phyloP scores from a whole-genome alignment of 148 eudicot species.

The Agrostemma githago region DNA sequence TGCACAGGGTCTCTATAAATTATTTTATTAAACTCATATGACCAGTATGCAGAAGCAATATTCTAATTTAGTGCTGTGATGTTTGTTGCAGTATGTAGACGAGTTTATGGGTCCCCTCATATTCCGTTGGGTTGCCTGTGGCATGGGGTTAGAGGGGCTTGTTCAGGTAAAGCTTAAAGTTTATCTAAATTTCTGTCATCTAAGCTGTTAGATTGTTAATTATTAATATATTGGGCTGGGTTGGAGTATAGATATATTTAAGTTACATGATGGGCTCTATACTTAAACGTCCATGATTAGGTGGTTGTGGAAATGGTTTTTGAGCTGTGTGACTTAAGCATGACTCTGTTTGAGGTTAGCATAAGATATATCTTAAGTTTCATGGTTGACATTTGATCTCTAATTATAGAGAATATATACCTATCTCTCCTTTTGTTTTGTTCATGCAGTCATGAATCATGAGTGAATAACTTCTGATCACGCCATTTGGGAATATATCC shows the following conservation, averaged over 20 bases:
- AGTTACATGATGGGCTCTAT: not conserved
- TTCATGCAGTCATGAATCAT: not conserved
- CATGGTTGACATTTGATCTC: not conserved
- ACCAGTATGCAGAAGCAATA: no score
- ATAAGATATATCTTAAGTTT: conserved; percentile 2
- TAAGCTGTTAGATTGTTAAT: not conserved
- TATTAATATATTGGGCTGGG: not conserved
- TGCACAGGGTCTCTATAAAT: not conserved
- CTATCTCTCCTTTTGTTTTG: not conserved
- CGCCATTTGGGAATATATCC: not conserved
- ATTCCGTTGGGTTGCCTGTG: conserved; percentile 84
- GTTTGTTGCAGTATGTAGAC: conserved; percentile 60
- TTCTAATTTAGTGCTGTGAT: not conserved
- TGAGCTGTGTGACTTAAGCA: not conserved
- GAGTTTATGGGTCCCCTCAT: conserved; percentile 78
- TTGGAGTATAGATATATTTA: not conserved
- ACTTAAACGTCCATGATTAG: not conserved
- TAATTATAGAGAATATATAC: not conserved
- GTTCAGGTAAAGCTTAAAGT: conserved; percentile 57
- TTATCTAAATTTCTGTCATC: not conserved
- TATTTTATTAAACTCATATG: not conserved
- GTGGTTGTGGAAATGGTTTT: not conserved
- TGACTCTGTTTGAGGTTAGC: not conserved
- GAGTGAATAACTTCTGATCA: not conserved
- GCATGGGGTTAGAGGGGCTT: conserved; percentile 72